phyloP scores from a whole-genome alignment of 148 eudicot species.

The Chenopodium quinoa region DNA sequence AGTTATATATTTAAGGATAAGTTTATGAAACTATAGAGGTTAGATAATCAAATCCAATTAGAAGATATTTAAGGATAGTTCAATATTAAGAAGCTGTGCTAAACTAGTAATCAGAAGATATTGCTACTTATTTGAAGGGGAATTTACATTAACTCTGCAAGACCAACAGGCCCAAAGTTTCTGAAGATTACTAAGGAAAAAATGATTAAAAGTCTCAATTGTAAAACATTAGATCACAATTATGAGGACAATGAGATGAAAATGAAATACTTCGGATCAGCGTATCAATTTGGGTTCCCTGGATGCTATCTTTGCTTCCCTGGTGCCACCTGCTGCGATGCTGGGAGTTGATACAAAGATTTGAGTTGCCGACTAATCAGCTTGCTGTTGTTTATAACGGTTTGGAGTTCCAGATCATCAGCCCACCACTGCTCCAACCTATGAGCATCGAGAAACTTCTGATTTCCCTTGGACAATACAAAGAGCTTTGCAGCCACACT shows the following conservation, averaged over 20 bases:
- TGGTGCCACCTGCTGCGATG: constrained; percentile 33
- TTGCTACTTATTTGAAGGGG: background rate
- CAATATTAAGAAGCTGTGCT: background rate
- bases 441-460: constrained; percentile 87
- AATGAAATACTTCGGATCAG: background rate
- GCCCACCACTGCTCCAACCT: constrained; percentile 96
- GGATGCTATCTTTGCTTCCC: constrained; percentile 30
- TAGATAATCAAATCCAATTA: too few species aligned
- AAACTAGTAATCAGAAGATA: background rate
- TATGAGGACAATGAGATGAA: background rate
- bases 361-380: constrained; percentile 70
- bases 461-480: constrained; percentile 81
- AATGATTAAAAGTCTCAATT: background rate
- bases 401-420: constrained; percentile 74
- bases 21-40: too few species aligned
- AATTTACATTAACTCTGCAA: background rate
- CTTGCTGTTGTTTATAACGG: constrained; percentile 69
- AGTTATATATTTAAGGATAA: too few species aligned
- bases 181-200: background rate
- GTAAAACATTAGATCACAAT: background rate
- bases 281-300: background rate
- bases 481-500: constrained; percentile 58
- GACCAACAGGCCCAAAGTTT: constrained; percentile 9
- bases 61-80: too few species aligned
- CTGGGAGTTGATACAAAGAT: constrained; percentile 65